A percentile compares a stretch with the other conserved stretches of the same genome.
Evolutionary conservation across 2,329 filamentous ascomycete genomes (phyloP).

Genomic region (Beauveria australis): DNA sequence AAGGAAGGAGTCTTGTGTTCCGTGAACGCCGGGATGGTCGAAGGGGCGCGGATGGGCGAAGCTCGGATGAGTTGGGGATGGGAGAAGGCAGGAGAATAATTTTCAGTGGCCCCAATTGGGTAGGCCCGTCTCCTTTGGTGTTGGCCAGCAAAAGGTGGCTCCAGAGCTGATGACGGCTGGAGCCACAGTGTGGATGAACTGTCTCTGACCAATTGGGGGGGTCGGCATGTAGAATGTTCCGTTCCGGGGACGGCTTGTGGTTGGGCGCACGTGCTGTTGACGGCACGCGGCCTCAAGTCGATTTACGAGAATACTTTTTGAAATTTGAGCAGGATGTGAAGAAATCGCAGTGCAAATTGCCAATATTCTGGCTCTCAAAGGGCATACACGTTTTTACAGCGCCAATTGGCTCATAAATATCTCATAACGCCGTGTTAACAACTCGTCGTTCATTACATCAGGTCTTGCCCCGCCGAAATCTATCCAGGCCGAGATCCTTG

Average conservation of each 20-base stretch:
- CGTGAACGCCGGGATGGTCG: slow-evolving; percentile 11
- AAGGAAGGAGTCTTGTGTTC: slow-evolving; percentile 10
- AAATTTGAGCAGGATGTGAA: too few relatives aligned
- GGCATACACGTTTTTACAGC: too few relatives aligned
- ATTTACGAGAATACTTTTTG: too few relatives aligned
- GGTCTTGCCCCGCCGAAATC: background rate
- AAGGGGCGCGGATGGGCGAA: slow-evolving; percentile 11
- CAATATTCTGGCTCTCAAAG: too few relatives aligned
- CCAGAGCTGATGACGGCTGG: slow-evolving; percentile 7
- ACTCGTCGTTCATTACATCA: background rate
- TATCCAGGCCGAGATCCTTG: slow-evolving; percentile 2
- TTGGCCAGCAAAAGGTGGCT: background rate
- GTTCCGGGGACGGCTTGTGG: slow-evolving; percentile 1
- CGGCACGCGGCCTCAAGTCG: background rate
- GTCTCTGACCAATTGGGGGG: background rate
- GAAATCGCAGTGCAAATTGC: too few relatives aligned
- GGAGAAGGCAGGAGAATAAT: slow-evolving; percentile 18
- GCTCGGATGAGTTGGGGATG: slow-evolving; percentile 14
- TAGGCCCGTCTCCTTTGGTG: background rate
- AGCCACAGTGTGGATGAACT: slow-evolving; percentile 4
- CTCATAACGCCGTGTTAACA: background rate
- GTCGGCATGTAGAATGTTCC: slow-evolving; percentile 1
- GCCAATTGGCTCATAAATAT: background rate
- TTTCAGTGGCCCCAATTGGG: slow-evolving; percentile 14
- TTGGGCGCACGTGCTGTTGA: background rate